These are phyloP conservation scores for Pseudogymnoascus sp. DNA, from an alignment of 2,329 filamentous ascomycete genomes.

Conservation along the genomic window DNA sequence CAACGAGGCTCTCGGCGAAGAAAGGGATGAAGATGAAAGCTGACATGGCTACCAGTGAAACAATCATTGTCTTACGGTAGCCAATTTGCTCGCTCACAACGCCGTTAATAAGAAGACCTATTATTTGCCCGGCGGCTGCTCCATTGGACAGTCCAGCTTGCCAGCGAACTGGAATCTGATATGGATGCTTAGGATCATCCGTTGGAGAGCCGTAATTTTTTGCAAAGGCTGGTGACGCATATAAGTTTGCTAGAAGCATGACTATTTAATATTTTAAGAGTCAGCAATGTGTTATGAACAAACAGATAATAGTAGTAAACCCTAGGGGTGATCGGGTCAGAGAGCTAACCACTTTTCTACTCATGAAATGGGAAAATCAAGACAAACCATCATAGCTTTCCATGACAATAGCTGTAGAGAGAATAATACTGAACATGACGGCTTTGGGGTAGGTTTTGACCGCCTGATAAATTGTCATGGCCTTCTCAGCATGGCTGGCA, in stretches of 20 bases:
- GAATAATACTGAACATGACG: constrained; percentile 18
- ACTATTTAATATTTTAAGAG: not conserved
- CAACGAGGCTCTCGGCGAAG: constrained; percentile 35
- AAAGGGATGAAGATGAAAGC: constrained; percentile 37
- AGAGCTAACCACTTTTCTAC: not conserved
- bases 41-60: constrained; percentile 8
- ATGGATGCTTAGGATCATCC: constrained; percentile 17
- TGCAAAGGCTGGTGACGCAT: not conserved
- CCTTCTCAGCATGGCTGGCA: constrained; percentile 10
- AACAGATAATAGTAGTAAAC: constrained; percentile 26
- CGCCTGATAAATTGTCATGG: not conserved
- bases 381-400: constrained; percentile 31
- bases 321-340: not conserved
- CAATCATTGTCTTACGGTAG: constrained; percentile 38
- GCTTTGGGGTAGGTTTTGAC: not conserved
- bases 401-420: constrained; percentile 34
- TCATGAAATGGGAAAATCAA: not conserved
- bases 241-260: not conserved
- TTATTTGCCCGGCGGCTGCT: constrained; percentile 31
- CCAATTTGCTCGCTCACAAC: constrained; percentile 38
- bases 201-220: constrained; percentile 21
- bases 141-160: constrained; percentile 34
- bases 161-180: constrained; percentile 34
- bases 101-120: constrained; percentile 34
- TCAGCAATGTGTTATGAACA: constrained; percentile 16